Evolutionary conservation across 345 rosid genomes (phyloP).

Genomic region (Citrus australasica): DNA sequence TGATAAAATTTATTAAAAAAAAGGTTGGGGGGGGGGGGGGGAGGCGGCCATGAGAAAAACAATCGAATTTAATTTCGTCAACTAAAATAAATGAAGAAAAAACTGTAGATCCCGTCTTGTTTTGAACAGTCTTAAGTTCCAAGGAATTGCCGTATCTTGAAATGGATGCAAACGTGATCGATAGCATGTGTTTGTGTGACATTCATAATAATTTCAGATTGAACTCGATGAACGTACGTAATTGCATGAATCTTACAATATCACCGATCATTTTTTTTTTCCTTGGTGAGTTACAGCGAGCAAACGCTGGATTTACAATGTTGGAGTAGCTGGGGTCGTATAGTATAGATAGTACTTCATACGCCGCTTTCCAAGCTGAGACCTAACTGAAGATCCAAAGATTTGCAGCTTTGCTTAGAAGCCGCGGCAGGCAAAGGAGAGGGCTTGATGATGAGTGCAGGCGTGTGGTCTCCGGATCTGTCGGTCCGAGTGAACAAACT

Average conservation of each 20-base stretch:
- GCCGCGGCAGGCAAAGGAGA: constrained; percentile 34
- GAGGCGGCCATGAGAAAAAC: too few species aligned
- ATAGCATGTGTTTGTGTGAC: too few species aligned
- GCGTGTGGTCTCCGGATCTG: constrained; percentile 30
- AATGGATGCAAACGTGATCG: neutral
- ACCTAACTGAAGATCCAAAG: constrained; percentile 75
- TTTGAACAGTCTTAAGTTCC: neutral
- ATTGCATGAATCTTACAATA: neutral
- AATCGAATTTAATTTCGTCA: neutral
- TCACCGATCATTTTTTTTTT: neutral
- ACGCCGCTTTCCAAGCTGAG: constrained; percentile 37
- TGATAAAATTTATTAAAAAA: neutral
- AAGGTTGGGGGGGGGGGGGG: too few species aligned
- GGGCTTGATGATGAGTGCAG: constrained; percentile 33
- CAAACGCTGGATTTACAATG: neutral
- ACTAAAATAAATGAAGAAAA: neutral
- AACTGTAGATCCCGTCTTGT: neutral
- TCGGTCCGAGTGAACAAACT: constrained; percentile 34
- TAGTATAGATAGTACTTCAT: neutral
- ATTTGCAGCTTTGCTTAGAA: constrained; percentile 43
- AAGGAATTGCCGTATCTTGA: neutral
- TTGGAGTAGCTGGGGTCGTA: too few species aligned
- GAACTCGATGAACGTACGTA: neutral
- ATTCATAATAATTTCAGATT: neutral
- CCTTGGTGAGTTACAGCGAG: neutral